A percentile compares a stretch with the other conserved stretches of the same genome.
Conservation (phyloP, 2,329 filamentous ascomycete species). For the Akanthomyces dipterigenus region DNA sequence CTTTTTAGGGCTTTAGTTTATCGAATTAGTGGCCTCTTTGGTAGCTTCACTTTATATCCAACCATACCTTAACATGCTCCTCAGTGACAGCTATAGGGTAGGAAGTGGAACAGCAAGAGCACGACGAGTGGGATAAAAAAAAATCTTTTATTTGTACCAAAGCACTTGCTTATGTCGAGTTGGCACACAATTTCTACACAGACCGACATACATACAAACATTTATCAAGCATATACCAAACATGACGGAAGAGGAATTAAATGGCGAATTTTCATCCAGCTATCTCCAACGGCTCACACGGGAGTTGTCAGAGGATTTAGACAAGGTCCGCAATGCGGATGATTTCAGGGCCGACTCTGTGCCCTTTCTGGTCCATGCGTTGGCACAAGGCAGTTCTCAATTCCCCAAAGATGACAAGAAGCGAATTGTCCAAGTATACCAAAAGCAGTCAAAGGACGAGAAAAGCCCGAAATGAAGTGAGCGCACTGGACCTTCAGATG, state of each 20-base stretch:
- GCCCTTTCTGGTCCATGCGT: constrained; percentile 57
- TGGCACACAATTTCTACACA: neutral
- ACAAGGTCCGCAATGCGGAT: constrained; percentile 59
- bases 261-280: constrained; percentile 50
- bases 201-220: neutral
- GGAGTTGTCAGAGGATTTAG: constrained; percentile 68
- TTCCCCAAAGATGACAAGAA: constrained; percentile 42
- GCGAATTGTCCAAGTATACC: constrained; percentile 16
- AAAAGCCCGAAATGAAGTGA: neutral
- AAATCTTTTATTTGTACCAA: no score
- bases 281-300: constrained; percentile 64
- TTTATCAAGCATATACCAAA: constrained; percentile 1
- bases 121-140: no score
- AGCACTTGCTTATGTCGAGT: neutral
- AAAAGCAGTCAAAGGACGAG: neutral
- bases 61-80: no score
- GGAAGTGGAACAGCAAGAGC: neutral
- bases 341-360: constrained; percentile 64
- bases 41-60: no score
- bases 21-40: no score
- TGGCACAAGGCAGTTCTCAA: constrained; percentile 60
- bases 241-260: constrained; percentile 12
- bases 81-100: no score
- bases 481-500: neutral
- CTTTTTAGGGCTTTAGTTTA: no score